Percentiles rank a stretch among this genome's conserved stretches.
Evolutionary conservation across 2,329 filamentous ascomycete species (phyloP).

Genomic region (Macrophomina phaseolina): DNA sequence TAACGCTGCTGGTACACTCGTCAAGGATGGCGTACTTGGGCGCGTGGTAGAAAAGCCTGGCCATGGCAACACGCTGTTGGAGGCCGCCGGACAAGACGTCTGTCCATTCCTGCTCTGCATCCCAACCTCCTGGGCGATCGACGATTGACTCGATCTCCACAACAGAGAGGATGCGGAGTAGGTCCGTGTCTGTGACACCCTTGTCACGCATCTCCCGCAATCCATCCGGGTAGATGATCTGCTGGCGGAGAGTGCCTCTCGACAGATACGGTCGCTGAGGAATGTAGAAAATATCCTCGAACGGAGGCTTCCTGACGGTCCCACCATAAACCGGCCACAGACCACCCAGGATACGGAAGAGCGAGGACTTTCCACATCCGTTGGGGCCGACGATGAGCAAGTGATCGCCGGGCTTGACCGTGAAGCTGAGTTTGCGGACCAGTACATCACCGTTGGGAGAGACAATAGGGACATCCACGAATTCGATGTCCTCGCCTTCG

Average conservation of each 20-base stretch:
- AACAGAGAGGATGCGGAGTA: constrained; percentile 75
- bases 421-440: constrained; percentile 83
- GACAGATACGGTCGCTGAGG: constrained; percentile 94
- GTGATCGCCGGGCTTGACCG: constrained; percentile 84
- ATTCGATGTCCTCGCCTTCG: constrained; percentile 84
- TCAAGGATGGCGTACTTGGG: constrained; percentile 95
- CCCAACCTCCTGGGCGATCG: constrained; percentile 81
- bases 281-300: constrained; percentile 96
- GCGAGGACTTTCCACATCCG: constrained; percentile 92
- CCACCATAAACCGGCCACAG: constrained; percentile 98
- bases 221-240: constrained; percentile 95
- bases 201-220: constrained; percentile 86
- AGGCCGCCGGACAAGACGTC: constrained; percentile 90
- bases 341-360: constrained; percentile 95
- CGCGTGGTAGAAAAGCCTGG: constrained; percentile 89
- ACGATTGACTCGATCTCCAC: constrained; percentile 86
- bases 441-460: constrained; percentile 96
- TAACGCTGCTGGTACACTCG: constrained; percentile 95
- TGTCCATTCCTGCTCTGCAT: constrained; percentile 95
- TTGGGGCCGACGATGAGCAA: constrained; percentile 95
- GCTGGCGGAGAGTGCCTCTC: constrained; percentile 88
- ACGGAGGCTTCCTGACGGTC: constrained; percentile 87
- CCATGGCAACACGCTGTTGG: constrained; percentile 97
- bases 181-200: constrained; percentile 79
- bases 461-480: constrained; percentile 90